Percentiles rank a stretch among this genome's conserved stretches.
These are phyloP conservation scores for Micromonas commoda DNA, from an alignment of 139 green algal genomes.

Conservation along the genomic window DNA sequence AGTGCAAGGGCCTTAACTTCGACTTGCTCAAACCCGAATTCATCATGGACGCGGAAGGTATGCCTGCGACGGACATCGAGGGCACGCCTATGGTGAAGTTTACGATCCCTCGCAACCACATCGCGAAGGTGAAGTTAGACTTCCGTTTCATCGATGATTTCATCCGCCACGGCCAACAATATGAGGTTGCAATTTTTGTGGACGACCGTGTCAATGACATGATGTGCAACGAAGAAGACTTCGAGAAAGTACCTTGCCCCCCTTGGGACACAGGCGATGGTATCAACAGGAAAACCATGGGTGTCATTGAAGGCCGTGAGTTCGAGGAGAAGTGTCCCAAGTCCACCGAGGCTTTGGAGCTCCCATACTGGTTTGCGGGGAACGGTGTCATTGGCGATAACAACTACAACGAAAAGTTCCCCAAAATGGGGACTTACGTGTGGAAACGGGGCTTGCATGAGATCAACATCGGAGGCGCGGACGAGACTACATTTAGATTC, in stretches of 20 bases:
- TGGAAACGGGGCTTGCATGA: conserved; percentile 18
- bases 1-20: conserved; percentile 16
- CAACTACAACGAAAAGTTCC: neutral
- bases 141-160: conserved; percentile 17
- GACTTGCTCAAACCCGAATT: conserved; percentile 1
- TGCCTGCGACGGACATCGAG: neutral
- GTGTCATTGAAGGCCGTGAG: neutral
- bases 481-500: conserved; percentile 13
- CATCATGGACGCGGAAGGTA: neutral
- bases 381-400: neutral
- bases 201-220: neutral
- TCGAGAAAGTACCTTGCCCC: conserved; percentile 16
- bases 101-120: conserved; percentile 1
- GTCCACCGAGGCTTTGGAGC: neutral
- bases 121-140: conserved; percentile 21
- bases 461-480: neutral
- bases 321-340: conserved; percentile 25
- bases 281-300: conserved; percentile 16
- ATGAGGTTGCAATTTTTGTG: conserved; percentile 13
- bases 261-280: conserved; percentile 23
- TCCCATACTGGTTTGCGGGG: conserved; percentile 23
- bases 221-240: conserved; percentile 4
- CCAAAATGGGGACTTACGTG: neutral
- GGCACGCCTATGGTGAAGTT: conserved; percentile 10
- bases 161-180: conserved; percentile 14